These are phyloP conservation scores for Penicillium egyptiacum DNA, from an alignment of 495 filamentous ascomycete genomes.

Conservation along the genomic window DNA sequence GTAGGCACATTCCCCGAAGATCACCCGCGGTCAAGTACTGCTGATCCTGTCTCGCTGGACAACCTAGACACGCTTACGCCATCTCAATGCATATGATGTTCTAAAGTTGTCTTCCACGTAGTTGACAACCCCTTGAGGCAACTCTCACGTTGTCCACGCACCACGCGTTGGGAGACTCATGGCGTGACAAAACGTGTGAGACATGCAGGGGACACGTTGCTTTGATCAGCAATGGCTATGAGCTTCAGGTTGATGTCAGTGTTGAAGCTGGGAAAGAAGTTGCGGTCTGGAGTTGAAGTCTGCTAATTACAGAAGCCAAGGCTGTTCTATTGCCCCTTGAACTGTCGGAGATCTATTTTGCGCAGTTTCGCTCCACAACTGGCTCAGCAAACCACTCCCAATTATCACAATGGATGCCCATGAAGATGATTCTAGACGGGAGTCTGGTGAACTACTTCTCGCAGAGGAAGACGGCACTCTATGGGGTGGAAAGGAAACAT, in stretches of 20 bases:
- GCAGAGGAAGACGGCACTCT: conserved; percentile 16
- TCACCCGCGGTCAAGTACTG: conserved; percentile 4
- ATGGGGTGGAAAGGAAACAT: conserved; percentile 8
- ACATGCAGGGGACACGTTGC: conserved; percentile 22
- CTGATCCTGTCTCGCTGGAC: not conserved
- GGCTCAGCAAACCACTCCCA: not conserved
- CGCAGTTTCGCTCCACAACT: not conserved
- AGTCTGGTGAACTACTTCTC: conserved; percentile 16
- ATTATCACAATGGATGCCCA: not conserved
- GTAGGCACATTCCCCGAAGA: conserved; percentile 23
- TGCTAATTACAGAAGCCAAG: not conserved
- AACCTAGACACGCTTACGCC: conserved; percentile 14
- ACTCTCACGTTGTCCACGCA: conserved; percentile 9
- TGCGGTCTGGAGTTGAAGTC: conserved; percentile 13
- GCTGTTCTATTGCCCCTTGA: not conserved
- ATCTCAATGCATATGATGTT: conserved; percentile 1
- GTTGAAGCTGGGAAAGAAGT: conserved; percentile 1
- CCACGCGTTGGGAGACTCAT: conserved; percentile 18
- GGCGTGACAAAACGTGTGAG: conserved; percentile 25
- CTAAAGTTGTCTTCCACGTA: not conserved
- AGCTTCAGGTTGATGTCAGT: not conserved
- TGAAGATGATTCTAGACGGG: not conserved
- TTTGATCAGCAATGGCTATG: not conserved
- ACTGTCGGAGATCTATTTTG: not conserved
- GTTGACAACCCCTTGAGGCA: conserved; percentile 7